These are phyloP conservation scores for Licmophora abbreviata DNA, from an alignment of 108 stramenopile genomes.

Conservation along the genomic window DNA sequence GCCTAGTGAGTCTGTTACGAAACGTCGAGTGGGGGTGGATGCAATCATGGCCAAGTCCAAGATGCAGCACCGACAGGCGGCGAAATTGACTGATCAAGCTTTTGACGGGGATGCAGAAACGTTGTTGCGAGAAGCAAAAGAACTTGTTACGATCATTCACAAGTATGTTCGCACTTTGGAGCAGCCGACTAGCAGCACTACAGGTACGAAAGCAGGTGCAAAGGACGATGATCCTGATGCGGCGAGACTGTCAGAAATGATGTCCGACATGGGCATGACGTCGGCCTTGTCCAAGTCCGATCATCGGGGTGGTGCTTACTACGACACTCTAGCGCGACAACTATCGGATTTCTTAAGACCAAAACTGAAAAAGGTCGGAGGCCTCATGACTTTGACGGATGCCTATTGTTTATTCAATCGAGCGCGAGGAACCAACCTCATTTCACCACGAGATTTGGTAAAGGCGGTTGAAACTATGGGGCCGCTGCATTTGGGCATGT, in stretches of 20 bases:
- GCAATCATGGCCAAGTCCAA: slow-evolving; percentile 59
- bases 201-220: slow-evolving; percentile 2
- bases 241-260: slow-evolving; percentile 35
- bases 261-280: slow-evolving; percentile 92
- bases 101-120: slow-evolving; percentile 64
- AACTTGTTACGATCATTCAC: slow-evolving; percentile 62
- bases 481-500: slow-evolving; percentile 67
- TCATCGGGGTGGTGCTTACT: slow-evolving; percentile 57
- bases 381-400: slow-evolving; percentile 78
- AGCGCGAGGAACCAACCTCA: slow-evolving; percentile 91
- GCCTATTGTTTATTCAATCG: slow-evolving; percentile 89
- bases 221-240: slow-evolving; percentile 12
- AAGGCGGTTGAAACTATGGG: slow-evolving; percentile 64
- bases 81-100: slow-evolving; percentile 53
- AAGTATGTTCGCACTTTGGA: slow-evolving; percentile 59
- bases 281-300: slow-evolving; percentile 81
- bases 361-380: slow-evolving; percentile 39
- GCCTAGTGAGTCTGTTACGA: slow-evolving; percentile 12
- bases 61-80: slow-evolving; percentile 50
- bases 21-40: slow-evolving; percentile 53
- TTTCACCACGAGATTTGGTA: slow-evolving; percentile 93
- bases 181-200: slow-evolving; percentile 20
- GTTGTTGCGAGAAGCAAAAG: slow-evolving; percentile 59
- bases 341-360: slow-evolving; percentile 84
- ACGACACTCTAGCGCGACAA: slow-evolving; percentile 90